A percentile compares a stretch with the other conserved stretches of the same genome.
phyloP scores from a whole-genome alignment of 1,284 basidiomycete genomes.

The Ganoderma sp. region DNA sequence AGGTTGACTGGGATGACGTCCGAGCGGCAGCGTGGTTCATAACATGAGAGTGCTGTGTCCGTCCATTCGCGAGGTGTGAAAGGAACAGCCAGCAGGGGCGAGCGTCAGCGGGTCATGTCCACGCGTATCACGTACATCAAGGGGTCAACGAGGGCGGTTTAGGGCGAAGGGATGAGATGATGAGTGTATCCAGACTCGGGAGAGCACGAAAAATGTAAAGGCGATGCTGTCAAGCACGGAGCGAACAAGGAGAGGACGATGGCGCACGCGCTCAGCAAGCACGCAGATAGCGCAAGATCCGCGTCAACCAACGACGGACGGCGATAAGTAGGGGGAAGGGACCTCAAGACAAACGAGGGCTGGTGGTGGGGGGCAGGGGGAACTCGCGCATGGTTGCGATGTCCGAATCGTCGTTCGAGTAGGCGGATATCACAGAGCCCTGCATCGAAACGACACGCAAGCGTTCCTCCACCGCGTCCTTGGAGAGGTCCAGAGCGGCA shows the following conservation, averaged over 20 bases:
- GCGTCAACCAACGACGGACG: slow-evolving; percentile 2
- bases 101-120: slow-evolving; percentile 25
- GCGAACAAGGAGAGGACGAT: slow-evolving; percentile 28
- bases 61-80: slow-evolving; percentile 14
- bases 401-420: slow-evolving; percentile 38
- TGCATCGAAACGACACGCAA: slow-evolving; percentile 46
- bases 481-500: slow-evolving; percentile 60
- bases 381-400: slow-evolving; percentile 36
- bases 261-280: slow-evolving; percentile 32
- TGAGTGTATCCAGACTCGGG: slow-evolving; percentile 32
- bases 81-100: slow-evolving; percentile 17
- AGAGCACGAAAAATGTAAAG: slow-evolving; percentile 17
- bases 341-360: slow-evolving; percentile 19
- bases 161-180: slow-evolving; percentile 10
- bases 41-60: neutral
- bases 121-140: slow-evolving; percentile 30
- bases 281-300: slow-evolving; percentile 8
- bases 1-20: neutral
- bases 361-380: slow-evolving; percentile 32
- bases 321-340: neutral
- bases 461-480: slow-evolving; percentile 50
- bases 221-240: slow-evolving; percentile 27
- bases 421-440: slow-evolving; percentile 36
- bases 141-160: neutral
- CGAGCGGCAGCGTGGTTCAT: neutral